Evolutionary conservation across 495 filamentous ascomycete genomes (phyloP), one percentile per base, ranked within the genome.

Genomic region (Talaromyces liani): DNA sequence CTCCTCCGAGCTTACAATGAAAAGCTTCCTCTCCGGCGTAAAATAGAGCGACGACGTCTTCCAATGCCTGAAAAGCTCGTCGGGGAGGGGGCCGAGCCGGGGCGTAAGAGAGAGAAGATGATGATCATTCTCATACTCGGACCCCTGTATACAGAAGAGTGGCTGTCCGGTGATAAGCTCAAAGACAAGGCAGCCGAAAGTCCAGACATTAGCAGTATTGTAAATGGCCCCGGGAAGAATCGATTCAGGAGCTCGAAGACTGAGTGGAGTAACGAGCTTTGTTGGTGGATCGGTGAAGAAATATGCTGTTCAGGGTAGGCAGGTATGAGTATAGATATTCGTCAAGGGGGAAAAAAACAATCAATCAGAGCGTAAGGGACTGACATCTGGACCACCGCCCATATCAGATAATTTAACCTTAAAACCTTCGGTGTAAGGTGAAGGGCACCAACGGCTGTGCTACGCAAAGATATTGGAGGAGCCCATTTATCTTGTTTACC

Each of bases 181-280:
- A 47, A 75, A 75, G 63, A 76, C 25, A 29, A 76, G 65, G 55
- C 75, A 77, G 36, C 73, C 76, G 62, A 79, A 72, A 61, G 71
- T 77, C 77, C 76, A 79, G 58, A 78, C 61, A 64, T 79, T 76
- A 27, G 71, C 53, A 16, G 66, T 71, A 49, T 66, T 65, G 62
- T 70, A 61, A 25, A 71, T 59, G 4, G 65, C 53, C 16, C 63
- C 66, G 25, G 62, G 67, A 64, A 76, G 65, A 55, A 79, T 67
- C 18, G 72, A 66, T 63, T 77, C 75, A 34, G 75, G 75, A 56
- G 69, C 57, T 60, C 73, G 69, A 27, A 75, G 70, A 49, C 70
- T 67, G 34, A 65, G 39, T 34, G 70, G 75, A 34, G 69, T 76
- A 41, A 75, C 63, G 14, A 64, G 66, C 63, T 71, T 71, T 61